Percentiles rank a stretch among this genome's conserved stretches.
phyloP scores from a whole-genome alignment of 2,329 filamentous ascomycete species.

The Colletotrichum acutatum region DNA sequence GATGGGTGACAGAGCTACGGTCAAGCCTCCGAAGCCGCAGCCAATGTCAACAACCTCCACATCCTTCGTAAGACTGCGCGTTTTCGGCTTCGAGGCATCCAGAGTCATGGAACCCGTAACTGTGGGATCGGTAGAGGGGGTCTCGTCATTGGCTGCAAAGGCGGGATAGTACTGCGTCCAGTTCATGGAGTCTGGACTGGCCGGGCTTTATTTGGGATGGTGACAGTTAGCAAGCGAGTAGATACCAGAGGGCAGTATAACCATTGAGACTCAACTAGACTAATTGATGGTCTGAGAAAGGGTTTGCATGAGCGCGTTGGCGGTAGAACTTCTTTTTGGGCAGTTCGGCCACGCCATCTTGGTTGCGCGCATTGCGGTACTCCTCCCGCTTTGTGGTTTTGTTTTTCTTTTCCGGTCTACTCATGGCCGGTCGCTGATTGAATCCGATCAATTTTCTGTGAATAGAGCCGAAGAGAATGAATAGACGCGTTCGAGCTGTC shows the following conservation, averaged over 20 bases:
- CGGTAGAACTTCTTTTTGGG: conserved; percentile 97
- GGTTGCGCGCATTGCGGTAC: conserved; percentile 67
- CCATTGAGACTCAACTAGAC: conserved; percentile 71
- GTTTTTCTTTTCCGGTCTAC: conserved; percentile 50
- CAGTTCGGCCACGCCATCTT: conserved; percentile 68
- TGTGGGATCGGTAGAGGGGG: neutral
- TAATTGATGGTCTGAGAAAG: conserved; percentile 93
- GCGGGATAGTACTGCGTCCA: conserved; percentile 88
- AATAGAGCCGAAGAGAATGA: neutral
- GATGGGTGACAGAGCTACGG: conserved; percentile 84
- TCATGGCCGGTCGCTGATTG: conserved; percentile 45
- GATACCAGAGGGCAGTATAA: neutral
- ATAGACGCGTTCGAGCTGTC: neutral
- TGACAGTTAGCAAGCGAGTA: neutral
- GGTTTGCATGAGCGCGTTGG: conserved; percentile 96
- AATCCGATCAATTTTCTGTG: neutral
- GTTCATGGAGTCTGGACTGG: conserved; percentile 85
- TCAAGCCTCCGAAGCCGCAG: conserved; percentile 92
- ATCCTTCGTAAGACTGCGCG: conserved; percentile 64
- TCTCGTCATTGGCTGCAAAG: conserved; percentile 61
- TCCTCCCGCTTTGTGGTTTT: conserved; percentile 75
- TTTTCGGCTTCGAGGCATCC: conserved; percentile 41
- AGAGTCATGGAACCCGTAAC: conserved; percentile 30
- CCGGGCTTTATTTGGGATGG: conserved; percentile 67
- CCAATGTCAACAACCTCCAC: conserved; percentile 97